phyloP scores from a whole-genome alignment of 768 basidiomycete genomes.

The Guyanaporus albipodus region DNA sequence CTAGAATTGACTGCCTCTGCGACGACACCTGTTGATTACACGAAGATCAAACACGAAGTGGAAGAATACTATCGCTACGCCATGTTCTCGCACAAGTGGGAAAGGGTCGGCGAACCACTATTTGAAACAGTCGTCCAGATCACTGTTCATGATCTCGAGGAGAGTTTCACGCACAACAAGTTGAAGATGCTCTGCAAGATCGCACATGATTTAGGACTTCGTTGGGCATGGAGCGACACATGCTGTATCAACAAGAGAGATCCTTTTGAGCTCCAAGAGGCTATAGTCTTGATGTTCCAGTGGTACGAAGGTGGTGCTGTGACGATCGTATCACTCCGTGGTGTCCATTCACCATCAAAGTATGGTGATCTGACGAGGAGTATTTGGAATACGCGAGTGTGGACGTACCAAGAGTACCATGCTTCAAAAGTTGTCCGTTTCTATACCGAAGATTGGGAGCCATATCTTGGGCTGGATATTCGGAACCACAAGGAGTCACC shows the following conservation, averaged over 20 bases:
- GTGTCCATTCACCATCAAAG: not conserved
- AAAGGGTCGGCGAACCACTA: not conserved
- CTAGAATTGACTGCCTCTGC: not conserved
- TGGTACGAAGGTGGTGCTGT: not conserved
- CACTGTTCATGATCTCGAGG: not conserved
- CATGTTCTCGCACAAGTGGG: slow-evolving; percentile 1
- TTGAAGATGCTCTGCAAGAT: slow-evolving; percentile 1
- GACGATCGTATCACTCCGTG: not conserved
- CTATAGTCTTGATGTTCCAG: not conserved
- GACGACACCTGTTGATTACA: not conserved
- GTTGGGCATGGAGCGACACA: slow-evolving; percentile 2
- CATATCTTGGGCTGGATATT: no score
- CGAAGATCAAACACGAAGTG: not conserved
- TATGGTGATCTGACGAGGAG: not conserved
- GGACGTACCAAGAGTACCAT: slow-evolving; percentile 1
- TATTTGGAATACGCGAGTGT: not conserved
- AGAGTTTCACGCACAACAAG: not conserved
- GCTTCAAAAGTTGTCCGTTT: no score
- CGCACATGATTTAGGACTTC: not conserved
- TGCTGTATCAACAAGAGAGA: not conserved
- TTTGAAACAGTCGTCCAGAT: not conserved
- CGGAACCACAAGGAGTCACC: no score
- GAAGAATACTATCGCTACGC: not conserved
- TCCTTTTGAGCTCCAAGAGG: not conserved
- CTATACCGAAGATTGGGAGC: no score